A percentile compares a stretch with the other conserved stretches of the same genome.
phyloP scores from a whole-genome alignment of 192 early-diverging fungal species.

The Coemansia sp. region DNA sequence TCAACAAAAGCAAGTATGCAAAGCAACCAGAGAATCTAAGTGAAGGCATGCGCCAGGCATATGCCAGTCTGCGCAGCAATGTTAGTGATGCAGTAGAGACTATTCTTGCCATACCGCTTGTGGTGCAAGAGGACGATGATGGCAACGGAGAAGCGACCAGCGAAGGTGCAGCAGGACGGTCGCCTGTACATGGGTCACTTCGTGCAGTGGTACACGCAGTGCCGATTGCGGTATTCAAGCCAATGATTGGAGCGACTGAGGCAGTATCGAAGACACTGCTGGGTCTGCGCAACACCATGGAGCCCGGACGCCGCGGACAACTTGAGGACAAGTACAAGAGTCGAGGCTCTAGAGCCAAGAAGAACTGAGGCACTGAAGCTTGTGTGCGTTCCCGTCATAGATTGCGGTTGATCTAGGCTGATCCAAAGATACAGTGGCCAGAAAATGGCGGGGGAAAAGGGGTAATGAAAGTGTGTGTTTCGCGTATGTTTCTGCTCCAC shows the following conservation, averaged over 20 bases:
- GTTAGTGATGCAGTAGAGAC: conserved; percentile 82
- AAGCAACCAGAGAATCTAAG: conserved; percentile 80
- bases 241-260: conserved; percentile 93
- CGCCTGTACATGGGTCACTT: conserved; percentile 55
- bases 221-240: conserved; percentile 88
- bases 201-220: conserved; percentile 59
- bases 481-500: neutral
- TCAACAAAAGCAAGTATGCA: conserved; percentile 73
- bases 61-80: conserved; percentile 75
- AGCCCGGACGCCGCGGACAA: conserved; percentile 72
- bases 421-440: neutral
- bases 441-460: neutral
- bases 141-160: conserved; percentile 18
- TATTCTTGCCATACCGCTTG: conserved; percentile 84
- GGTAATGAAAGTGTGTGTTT: neutral
- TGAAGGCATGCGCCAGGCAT: conserved; percentile 83
- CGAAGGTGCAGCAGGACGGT: conserved; percentile 46
- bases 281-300: conserved; percentile 87
- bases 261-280: conserved; percentile 89
- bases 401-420: conserved; percentile 2
- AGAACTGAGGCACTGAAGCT: conserved; percentile 4
- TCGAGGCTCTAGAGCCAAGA: conserved; percentile 37
- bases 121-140: conserved; percentile 63
- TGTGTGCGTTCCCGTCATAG: conserved; percentile 11
- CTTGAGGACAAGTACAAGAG: conserved; percentile 73